A percentile compares a stretch with the other conserved stretches of the same genome.
These are phyloP conservation scores for Fusarium sp. DNA, from an alignment of 2,329 filamentous ascomycete genomes.

Conservation along the genomic window DNA sequence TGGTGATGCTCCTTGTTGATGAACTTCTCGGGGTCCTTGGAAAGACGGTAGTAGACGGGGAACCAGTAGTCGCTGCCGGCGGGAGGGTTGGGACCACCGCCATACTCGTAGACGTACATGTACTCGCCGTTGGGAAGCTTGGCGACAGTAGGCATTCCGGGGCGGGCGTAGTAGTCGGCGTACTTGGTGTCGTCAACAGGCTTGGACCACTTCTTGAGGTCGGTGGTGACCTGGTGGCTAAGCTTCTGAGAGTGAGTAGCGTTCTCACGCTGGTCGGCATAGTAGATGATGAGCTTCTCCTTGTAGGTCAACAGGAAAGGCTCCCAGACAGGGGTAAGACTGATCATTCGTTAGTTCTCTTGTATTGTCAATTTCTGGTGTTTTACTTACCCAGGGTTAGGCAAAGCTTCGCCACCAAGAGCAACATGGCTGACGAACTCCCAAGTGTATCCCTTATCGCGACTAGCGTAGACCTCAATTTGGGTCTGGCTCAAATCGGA, in stretches of 20 bases:
- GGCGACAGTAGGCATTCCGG: slow-evolving; percentile 74
- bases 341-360: background rate
- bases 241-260: slow-evolving; percentile 73
- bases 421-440: slow-evolving; percentile 74
- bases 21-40: slow-evolving; percentile 53
- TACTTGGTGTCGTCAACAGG: slow-evolving; percentile 70
- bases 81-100: slow-evolving; percentile 53
- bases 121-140: slow-evolving; percentile 63
- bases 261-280: slow-evolving; percentile 75
- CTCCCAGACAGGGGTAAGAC: slow-evolving; percentile 71
- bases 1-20: slow-evolving; percentile 47
- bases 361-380: rapidly evolving
- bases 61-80: slow-evolving; percentile 51
- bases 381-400: slow-evolving; percentile 62
- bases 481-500: slow-evolving; percentile 70
- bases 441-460: slow-evolving; percentile 71
- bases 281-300: slow-evolving; percentile 72
- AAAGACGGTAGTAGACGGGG: slow-evolving; percentile 59
- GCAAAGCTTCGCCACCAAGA: slow-evolving; percentile 67
- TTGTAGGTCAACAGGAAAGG: slow-evolving; percentile 63
- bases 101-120: slow-evolving; percentile 74
- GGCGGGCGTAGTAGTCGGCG: slow-evolving; percentile 69
- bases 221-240: slow-evolving; percentile 69
- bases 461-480: slow-evolving; percentile 76
- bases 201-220: slow-evolving; percentile 69